Evolutionary conservation across 441 rosid genomes (phyloP), one percentile per base, ranked within the genome.

Genomic region (Gossypium gossypioides): DNA sequence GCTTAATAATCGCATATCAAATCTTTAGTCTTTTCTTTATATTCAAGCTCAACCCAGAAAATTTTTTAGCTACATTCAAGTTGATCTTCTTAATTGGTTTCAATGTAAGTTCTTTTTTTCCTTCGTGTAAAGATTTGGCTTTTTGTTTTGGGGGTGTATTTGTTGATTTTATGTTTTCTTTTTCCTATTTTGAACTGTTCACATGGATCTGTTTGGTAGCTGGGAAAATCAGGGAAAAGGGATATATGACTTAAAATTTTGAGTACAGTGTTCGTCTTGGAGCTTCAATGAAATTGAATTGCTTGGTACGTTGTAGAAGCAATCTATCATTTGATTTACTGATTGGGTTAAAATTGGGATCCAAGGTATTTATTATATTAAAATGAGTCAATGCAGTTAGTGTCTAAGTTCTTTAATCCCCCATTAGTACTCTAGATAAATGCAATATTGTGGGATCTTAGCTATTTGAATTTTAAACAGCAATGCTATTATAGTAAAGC

Each of bases 81-180:
- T 42, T 58, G 57, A 58, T 71, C 66, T 44, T 48, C 22, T 13
- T 27, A 74, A 16, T 46, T 54, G 52, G 64, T 55, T 58, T 68
- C 60, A 24, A 44, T 71, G 85, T 83, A 74, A 78, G 85, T 76
- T 15, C 9, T 27, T 61, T 54, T 29, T 27, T 51, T 29, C 29
- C 77, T 12, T 1, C 4, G 29, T 57, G 59, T 29, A 6, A 60
- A 74, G 52, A 27, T 32, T 50, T 71, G 29, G 65, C 52, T 34
- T 62, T 74, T 69, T 19, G 44, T n/a, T 60, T 42, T 72, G n/a
- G 46, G 69, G 9, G 13, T 75, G 44, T 71, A 7, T 25, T 65
- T 50, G 1, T 22, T 25, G 72, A 25, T 73, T 72, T 32, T 25
- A 37, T 16, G 19, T 3, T 37, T 1, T 10, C 5, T 16, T 68